phyloP scores from a whole-genome alignment of 768 basidiomycete species.

The Zangia roseola region DNA sequence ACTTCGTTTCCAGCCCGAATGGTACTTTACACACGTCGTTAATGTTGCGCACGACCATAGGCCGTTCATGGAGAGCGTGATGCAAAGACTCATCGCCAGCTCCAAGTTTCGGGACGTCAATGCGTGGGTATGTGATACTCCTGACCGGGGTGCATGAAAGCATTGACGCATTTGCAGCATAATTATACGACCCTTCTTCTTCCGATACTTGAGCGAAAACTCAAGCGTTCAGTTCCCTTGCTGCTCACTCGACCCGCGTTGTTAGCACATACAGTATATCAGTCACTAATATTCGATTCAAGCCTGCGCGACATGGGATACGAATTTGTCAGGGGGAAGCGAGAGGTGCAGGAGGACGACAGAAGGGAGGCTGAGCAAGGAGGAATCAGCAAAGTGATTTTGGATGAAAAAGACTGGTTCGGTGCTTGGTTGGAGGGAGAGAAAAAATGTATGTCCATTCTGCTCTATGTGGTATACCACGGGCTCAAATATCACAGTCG shows the following conservation, averaged over 20 bases:
- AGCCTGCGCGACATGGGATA: conserved; percentile 75
- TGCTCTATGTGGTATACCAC: background rate
- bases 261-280: conserved; percentile 94
- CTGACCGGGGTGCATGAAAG: background rate
- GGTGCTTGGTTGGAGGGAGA: conserved; percentile 88
- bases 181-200: conserved; percentile 82
- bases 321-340: conserved; percentile 36
- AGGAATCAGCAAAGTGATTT: conserved; percentile 78
- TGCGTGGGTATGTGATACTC: conserved; percentile 61
- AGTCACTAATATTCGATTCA: conserved; percentile 85
- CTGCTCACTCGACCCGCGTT: conserved; percentile 78
- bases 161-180: conserved; percentile 45
- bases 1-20: conserved; percentile 71
- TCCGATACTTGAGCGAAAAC: conserved; percentile 73
- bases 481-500: conserved; percentile 50
- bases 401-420: conserved; percentile 88
- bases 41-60: conserved; percentile 86
- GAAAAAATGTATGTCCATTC: conserved; percentile 65
- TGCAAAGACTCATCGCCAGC: conserved; percentile 68
- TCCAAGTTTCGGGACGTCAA: conserved; percentile 63
- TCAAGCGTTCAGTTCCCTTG: conserved; percentile 69
- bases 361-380: conserved; percentile 49
- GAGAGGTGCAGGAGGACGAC: conserved; percentile 11
- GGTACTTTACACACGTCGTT: conserved; percentile 91
- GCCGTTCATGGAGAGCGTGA: conserved; percentile 69